Evolutionary conservation across 1,284 basidiomycete genomes (phyloP), one percentile per base, ranked within the genome.

Genomic region (Ustilago trichophora): DNA sequence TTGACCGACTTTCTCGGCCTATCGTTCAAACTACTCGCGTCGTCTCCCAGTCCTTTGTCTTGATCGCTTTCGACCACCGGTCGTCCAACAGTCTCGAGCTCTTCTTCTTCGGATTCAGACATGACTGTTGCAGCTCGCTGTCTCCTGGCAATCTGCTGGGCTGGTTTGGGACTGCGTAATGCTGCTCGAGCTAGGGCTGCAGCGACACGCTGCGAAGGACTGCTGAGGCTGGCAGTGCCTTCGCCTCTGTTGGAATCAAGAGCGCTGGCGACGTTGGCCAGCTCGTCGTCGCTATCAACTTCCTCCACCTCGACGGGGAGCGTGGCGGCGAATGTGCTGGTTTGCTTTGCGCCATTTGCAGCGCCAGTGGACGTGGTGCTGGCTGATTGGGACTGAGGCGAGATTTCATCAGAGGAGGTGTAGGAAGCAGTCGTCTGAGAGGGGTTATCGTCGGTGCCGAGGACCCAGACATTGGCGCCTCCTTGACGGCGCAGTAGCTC

Each of bases 381-480:
- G n/a, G n/a, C n/a, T n/a, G n/a, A n/a, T n/a, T n/a, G n/a, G n/a
- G n/a, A n/a, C n/a, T n/a, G n/a, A n/a, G n/a, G n/a, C n/a, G n/a
- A n/a, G n/a, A n/a, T n/a, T n/a, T n/a, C n/a, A n/a, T n/a, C n/a
- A n/a, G n/a, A n/a, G n/a, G n/a, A n/a, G n/a, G n/a, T n/a, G n/a
- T n/a, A n/a, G n/a, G n/a, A n/a, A n/a, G n/a, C n/a, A n/a, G n/a
- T n/a, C n/a, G n/a, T n/a, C n/a, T n/a, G n/a, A n/a, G n/a, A 19
- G 24, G 13, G 3, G 3, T 37, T 56, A 10, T 54, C 36, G 19
- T 62, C 62, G 7, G 62, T 24, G 13, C 65, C 72, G 16, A 76
- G 63, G 8, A 76, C 41, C 65, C 72, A 76, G 13, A 65, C 50
- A 5, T 64, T 36, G 15, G 57, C 64, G 10, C 72, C 72, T 4